Base-by-base conservation (phyloP, 306 rosid genomes). In the Vigna nakashimae region DNA sequence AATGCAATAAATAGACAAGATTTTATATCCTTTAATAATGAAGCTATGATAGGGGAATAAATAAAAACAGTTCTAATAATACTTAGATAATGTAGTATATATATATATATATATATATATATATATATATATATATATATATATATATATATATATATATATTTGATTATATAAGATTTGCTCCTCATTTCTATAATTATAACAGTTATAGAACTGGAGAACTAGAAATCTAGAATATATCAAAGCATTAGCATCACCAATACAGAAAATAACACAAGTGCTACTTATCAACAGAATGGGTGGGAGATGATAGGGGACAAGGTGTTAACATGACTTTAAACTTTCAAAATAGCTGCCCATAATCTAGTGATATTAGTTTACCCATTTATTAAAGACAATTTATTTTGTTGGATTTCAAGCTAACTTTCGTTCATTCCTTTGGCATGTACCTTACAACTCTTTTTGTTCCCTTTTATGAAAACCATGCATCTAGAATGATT, bases 351-450 rank as follows among this genome's bases (percentile, higher is more conserved):
- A 55, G 67, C 56, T 24, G 49, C 22, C 50, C 70, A 67, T 10
- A 53, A 24, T 46, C 26, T 9, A 38, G 26, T 51, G 38, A 71
- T 6, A 20, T 43, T n/a, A 36, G 28, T 63, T 64, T 22, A 77
- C 43, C 12, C 36, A 28, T 78, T 78, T 12, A 46, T 32, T 42
- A 32, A 57, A 50, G 48, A 34, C 28, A 50, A 17, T 59, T 7
- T 46, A 51, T 50, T 65, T 13, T 83, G 73, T 58, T 62, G 80
- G 51, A 65, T 59, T 49, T 17, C 58, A 65, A 38, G 48, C 51
- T 22, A 71, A 77, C 42, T 26, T 55, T 5, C 34, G 48, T 15
- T 65, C 18, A 60, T 50, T 63, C 53, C 38, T 40, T 63, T 59
- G 77, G 60, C 80, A 58, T 20, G 22, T 12, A 68, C 17, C 46